phyloP scores from a whole-genome alignment of 1,284 basidiomycete genomes.

The Ceratobasidium sp. region DNA sequence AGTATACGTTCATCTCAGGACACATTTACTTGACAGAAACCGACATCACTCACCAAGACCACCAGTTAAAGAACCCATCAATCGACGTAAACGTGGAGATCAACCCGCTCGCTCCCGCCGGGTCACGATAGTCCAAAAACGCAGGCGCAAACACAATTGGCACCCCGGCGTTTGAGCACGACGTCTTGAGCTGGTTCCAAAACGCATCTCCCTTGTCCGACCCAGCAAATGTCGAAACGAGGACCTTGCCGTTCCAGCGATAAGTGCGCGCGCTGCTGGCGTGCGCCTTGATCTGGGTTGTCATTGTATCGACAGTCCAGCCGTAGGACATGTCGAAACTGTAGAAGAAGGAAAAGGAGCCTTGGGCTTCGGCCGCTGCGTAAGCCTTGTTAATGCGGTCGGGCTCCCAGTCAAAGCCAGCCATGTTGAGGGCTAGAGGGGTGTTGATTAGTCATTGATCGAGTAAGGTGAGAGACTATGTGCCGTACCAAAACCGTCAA shows the following conservation, averaged over 20 bases:
- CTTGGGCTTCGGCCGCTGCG: constrained; percentile 52
- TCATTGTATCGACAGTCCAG: constrained; percentile 52
- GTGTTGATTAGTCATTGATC: constrained; percentile 10
- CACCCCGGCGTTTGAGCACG: constrained; percentile 52
- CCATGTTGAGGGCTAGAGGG: constrained; percentile 29
- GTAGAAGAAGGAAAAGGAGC: constrained; percentile 54
- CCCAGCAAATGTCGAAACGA: constrained; percentile 55
- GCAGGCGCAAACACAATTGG: constrained; percentile 54
- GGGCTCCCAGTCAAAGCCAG: constrained; percentile 51
- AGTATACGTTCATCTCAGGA: background rate
- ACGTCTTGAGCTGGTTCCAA: constrained; percentile 53
- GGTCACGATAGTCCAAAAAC: constrained; percentile 54
- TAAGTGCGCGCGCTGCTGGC: constrained; percentile 51
- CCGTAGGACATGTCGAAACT: constrained; percentile 55
- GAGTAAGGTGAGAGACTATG: constrained; percentile 49
- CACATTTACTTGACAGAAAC: background rate
- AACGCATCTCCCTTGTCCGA: constrained; percentile 52
- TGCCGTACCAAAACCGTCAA: constrained; percentile 53
- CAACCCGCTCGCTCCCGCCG: constrained; percentile 50
- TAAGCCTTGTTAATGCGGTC: constrained; percentile 53
- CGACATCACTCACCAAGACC: constrained; percentile 53
- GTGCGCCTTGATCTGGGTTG: constrained; percentile 47
- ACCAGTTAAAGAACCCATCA: constrained; percentile 58
- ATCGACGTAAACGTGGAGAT: constrained; percentile 54
- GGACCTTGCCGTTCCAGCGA: constrained; percentile 52